phyloP scores from a whole-genome alignment of 768 basidiomycete genomes.

The Lentinus tigrinus region DNA sequence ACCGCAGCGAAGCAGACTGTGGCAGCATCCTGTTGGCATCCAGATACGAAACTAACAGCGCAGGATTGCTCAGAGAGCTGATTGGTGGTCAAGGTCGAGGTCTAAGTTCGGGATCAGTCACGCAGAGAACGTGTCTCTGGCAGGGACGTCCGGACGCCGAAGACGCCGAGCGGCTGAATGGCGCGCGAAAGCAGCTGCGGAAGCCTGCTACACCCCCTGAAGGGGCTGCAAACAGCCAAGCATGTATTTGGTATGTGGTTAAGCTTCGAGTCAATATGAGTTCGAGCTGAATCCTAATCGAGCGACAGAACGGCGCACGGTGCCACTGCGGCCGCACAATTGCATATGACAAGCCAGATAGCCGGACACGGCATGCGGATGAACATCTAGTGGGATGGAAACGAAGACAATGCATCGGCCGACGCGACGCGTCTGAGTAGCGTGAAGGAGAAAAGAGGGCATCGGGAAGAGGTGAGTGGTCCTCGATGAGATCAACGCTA shows the following conservation, averaged over 20 bases:
- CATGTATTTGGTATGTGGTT: not conserved
- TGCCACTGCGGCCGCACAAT: not conserved
- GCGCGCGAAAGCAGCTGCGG: not conserved
- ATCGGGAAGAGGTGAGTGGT: too few species aligned
- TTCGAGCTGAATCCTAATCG: not conserved
- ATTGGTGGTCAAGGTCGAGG: not conserved
- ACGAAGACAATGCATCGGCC: too few species aligned
- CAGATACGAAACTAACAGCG: conserved; percentile 5
- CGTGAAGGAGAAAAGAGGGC: too few species aligned
- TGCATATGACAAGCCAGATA: not conserved
- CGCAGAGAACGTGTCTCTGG: not conserved
- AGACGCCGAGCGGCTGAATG: not conserved
- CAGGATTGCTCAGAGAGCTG: not conserved
- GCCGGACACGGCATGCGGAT: not conserved
- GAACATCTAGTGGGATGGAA: not conserved
- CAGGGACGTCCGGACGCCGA: not conserved
- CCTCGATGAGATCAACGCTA: too few species aligned
- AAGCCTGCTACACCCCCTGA: not conserved
- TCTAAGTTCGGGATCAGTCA: not conserved
- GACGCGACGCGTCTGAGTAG: too few species aligned
- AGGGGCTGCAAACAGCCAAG: not conserved
- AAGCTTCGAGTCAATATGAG: not conserved
- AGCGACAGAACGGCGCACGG: not conserved
- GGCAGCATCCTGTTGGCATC: conserved; percentile 16
- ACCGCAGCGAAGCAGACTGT: not conserved